A percentile compares a stretch with the other conserved stretches of the same genome.
Conservation (phyloP, 345 rosid genomes). For the thale cress (Arabidopsis thaliana) region DNA sequence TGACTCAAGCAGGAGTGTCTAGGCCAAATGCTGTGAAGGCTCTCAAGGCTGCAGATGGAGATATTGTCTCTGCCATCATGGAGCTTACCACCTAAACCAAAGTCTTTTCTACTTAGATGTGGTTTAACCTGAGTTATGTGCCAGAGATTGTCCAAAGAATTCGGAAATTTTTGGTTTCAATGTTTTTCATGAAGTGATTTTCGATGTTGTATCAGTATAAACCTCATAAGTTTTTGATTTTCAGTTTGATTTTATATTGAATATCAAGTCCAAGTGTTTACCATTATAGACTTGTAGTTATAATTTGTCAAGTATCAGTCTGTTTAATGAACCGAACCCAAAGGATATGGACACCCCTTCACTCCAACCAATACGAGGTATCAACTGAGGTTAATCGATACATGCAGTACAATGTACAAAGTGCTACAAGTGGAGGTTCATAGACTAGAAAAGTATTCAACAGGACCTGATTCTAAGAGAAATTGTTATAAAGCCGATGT, state of each 20-base stretch:
- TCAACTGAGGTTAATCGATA: background rate
- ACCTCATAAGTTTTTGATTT: constrained; percentile 26
- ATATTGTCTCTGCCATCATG: constrained; percentile 90
- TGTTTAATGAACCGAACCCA: background rate
- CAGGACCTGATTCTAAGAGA: background rate
- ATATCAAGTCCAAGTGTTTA: background rate
- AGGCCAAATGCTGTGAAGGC: constrained; percentile 79
- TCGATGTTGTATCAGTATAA: constrained; percentile 45
- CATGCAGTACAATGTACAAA: background rate
- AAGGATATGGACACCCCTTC: background rate
- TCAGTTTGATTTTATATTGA: constrained; percentile 28
- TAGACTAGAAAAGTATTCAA: background rate
- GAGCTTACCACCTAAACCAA: constrained; percentile 72
- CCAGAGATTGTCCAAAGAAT: constrained; percentile 27
- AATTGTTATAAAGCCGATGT: background rate
- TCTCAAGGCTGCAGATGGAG: constrained; percentile 78
- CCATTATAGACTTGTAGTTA: background rate
- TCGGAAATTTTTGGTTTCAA: constrained; percentile 26
- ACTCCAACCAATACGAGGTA: background rate
- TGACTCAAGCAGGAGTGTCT: constrained; percentile 94
- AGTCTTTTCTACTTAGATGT: constrained; percentile 24
- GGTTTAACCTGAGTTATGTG: constrained; percentile 50
- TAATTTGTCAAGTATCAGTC: too few relatives aligned
- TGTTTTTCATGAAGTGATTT: constrained; percentile 40
- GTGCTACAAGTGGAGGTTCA: background rate